Base-by-base conservation (phyloP, 495 filamentous ascomycete species). In the Penicillium mononematosum region DNA sequence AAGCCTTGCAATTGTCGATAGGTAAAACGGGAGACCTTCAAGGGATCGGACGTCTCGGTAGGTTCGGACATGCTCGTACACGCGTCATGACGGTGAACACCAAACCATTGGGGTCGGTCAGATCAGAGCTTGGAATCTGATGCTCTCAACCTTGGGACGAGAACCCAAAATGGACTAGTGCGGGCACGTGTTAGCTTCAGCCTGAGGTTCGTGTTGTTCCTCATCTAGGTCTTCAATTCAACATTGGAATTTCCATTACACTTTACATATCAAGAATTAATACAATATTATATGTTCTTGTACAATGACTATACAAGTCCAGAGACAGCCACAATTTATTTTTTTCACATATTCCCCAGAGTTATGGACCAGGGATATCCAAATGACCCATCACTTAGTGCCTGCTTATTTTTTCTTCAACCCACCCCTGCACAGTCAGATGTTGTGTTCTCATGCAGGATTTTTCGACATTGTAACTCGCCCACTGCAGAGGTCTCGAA, bases 1-100 rank as follows among this genome's bases (percentile, higher is more conserved):
- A 98, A 84, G 44, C 91, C 85, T 12, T 81, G 73, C 20, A 98
- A 79, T 32, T 98, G 87, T 45, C 88, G 88, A 66, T 88, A 91
- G 16, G 93, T 97, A 69, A 92, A 96, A 55, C 77, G 79, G 17
- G 90, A 94, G 42, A 79, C 80, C 57, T 73, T 85, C 64, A 73
- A 34, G 60, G 69, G 56, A 59, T 71, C 53, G 45, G 73, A 67
- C 38, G 70, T 73, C 45, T 70, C 65, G 34, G 68, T 64, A 32
- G 68, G 63, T 44, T 56, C 59, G 24, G 61, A 67, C 66, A 69
- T 69, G 27, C 52, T 63, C 54, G 56, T 24, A 19, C 19, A 47
- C 56, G 56, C 63, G 54, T 63, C 66, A 67, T 69, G 51, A 49
- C 61, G 61, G 20, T 45, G 39, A 19, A 32, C 11, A 55, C 17